phyloP scores from a whole-genome alignment of 192 early-diverging fungal species.

The Umbelopsis isabellina region DNA sequence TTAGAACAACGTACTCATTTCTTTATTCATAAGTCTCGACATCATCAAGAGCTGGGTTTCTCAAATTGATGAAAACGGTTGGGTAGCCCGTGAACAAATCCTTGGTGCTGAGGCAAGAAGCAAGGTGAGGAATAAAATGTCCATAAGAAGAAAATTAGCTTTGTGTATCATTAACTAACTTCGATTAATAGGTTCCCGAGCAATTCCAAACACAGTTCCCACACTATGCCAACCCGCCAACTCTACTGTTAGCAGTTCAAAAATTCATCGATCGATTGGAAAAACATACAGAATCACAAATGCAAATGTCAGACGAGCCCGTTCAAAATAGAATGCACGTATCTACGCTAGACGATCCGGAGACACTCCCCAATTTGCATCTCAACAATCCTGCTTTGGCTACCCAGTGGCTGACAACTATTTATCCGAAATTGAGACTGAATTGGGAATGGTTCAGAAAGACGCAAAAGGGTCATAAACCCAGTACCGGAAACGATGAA shows the following conservation, averaged over 20 bases:
- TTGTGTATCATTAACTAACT: not conserved
- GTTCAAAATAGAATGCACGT: constrained; percentile 21
- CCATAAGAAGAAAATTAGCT: constrained; percentile 8
- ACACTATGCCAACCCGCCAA: constrained; percentile 93
- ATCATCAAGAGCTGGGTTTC: constrained; percentile 79
- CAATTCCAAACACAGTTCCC: constrained; percentile 95
- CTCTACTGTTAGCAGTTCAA: constrained; percentile 72
- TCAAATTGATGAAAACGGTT: constrained; percentile 81
- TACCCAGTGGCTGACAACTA: constrained; percentile 42
- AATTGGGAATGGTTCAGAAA: constrained; percentile 82
- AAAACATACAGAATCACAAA: constrained; percentile 19
- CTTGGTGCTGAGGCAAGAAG: constrained; percentile 90
- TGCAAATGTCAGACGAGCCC: constrained; percentile 22
- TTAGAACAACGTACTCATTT: not conserved
- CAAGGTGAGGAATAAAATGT: constrained; percentile 51
- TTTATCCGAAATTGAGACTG: constrained; percentile 66
- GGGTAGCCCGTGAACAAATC: constrained; percentile 96
- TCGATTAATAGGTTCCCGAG: constrained; percentile 55
- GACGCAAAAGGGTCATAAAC: constrained; percentile 74
- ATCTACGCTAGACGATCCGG: constrained; percentile 28
- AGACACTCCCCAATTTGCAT: constrained; percentile 39
- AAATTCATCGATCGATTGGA: constrained; percentile 64
- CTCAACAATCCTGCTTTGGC: constrained; percentile 48
- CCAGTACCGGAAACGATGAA: constrained; percentile 55
- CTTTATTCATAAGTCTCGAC: constrained; percentile 61